Evolutionary conservation across 495 filamentous ascomycete species (phyloP).

Genomic region (Xylaria flabelliformis): DNA sequence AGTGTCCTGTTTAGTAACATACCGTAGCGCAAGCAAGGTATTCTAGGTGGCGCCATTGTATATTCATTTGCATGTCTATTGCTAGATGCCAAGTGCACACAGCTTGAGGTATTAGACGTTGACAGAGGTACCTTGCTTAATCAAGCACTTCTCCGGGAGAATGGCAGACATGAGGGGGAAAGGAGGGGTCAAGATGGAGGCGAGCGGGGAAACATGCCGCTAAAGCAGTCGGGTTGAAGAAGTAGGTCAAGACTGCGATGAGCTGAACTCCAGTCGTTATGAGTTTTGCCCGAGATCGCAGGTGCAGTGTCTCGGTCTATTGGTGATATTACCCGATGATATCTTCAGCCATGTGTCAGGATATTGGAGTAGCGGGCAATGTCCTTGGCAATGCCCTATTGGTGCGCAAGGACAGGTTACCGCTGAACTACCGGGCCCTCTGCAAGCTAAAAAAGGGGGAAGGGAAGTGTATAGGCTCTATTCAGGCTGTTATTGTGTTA

Average conservation of each 20-base stretch:
- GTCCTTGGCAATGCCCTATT: constrained; percentile 4
- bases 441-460: constrained; percentile 12
- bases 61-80: not conserved
- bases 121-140: too few species aligned
- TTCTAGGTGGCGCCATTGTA: not conserved
- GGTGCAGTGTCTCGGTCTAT: constrained; percentile 8
- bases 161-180: constrained; percentile 9
- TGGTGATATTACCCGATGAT: constrained; percentile 8
- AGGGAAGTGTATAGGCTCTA: not conserved
- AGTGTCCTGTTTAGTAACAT: not conserved
- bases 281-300: constrained; percentile 16
- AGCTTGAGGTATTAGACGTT: not conserved
- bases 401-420: constrained; percentile 2
- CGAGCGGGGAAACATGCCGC: constrained; percentile 14
- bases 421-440: constrained; percentile 7
- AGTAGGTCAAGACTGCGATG: not conserved
- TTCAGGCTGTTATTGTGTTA: constrained; percentile 21
- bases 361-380: constrained; percentile 2
- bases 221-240: not conserved
- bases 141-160: constrained; percentile 11
- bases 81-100: not conserved
- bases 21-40: not conserved
- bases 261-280: not conserved
- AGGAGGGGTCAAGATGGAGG: constrained; percentile 11
- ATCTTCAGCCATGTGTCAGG: not conserved